Evolutionary conservation across 1,284 basidiomycete species (phyloP), one percentile per base, ranked within the genome.

Genomic region (Malassezia sympodialis): DNA sequence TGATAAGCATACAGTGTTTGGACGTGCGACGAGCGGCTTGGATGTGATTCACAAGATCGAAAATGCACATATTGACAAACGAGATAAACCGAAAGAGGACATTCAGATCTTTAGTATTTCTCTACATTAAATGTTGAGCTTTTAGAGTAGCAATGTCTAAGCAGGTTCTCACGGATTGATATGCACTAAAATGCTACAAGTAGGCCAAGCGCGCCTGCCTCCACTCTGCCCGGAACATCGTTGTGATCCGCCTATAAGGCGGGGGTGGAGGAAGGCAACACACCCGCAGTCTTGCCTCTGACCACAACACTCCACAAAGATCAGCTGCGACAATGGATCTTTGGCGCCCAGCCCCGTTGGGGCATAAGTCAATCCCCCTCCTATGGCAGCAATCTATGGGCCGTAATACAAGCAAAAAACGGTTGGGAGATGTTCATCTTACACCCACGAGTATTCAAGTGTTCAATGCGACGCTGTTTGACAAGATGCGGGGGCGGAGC

Each of bases 31-130:
- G 1, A 74, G 76, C 0, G 81, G 81, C 0, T 71, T 81, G 50
- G 80, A 82, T 52, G 77, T 80, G 7, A 76, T 82, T 23, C 79
- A 79, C 49, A 88, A 93, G 76, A 91, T 89, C 73, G 98, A 98
- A 72, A 90, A 96, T 42, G 68, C 61, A 3, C 58, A 69, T 31
- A 69, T 69, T 14, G 75, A 77, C 62, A 76, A 75, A 61, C 61
- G 63, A 43, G 77, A 78, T 58, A 76, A 75, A 63, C 77, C 77
- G 26, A 53, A 50, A 19, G 53, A 65, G 6, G 61, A 63, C 27
- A 63, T 67, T 28, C 57, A 58, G 41, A 62, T 62, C 15, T 24
- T 58, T n/a, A 60, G 55, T 19, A 44, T 60, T 6, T 54, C 54
- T 4, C 32, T 60, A 8, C 45, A 48, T 21, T 46, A 23, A 17